Evolutionary conservation across 2,329 filamentous ascomycete genomes (phyloP).

Genomic region (Neophaeococcomyces mojaviensis): DNA sequence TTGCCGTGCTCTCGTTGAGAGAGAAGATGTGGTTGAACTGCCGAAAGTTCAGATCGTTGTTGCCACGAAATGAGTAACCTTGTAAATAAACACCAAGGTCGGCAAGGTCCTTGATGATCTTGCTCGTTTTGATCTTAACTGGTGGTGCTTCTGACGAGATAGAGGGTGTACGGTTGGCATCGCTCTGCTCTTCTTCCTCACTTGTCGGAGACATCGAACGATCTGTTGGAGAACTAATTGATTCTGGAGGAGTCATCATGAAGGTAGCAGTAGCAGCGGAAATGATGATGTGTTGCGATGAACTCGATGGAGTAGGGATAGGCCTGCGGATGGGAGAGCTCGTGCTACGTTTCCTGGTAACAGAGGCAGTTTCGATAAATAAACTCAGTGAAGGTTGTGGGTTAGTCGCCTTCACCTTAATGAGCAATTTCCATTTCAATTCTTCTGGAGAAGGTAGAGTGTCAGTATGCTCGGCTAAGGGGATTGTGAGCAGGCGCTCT

Average conservation of each 20-base stretch:
- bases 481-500: slow-evolving; percentile 67
- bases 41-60: slow-evolving; percentile 69
- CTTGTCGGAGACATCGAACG: slow-evolving; percentile 48
- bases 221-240: slow-evolving; percentile 42
- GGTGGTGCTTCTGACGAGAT: slow-evolving; percentile 54
- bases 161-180: slow-evolving; percentile 45
- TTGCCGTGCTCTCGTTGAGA: slow-evolving; percentile 83
- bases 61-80: slow-evolving; percentile 76
- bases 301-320: slow-evolving; percentile 37
- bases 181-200: slow-evolving; percentile 63
- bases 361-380: slow-evolving; percentile 31
- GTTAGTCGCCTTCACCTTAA: slow-evolving; percentile 86
- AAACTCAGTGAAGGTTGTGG: slow-evolving; percentile 42
- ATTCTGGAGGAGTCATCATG: slow-evolving; percentile 44
- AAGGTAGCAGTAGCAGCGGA: slow-evolving; percentile 28
- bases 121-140: slow-evolving; percentile 59
- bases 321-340: slow-evolving; percentile 59
- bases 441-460: slow-evolving; percentile 79
- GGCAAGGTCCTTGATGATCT: slow-evolving; percentile 76
- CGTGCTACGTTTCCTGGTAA: slow-evolving; percentile 56
- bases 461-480: slow-evolving; percentile 60
- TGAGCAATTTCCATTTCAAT: slow-evolving; percentile 71
- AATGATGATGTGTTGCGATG: slow-evolving; percentile 43
- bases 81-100: slow-evolving; percentile 74
- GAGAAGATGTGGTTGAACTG: slow-evolving; percentile 93